Evolutionary conservation across 805 yeast species (phyloP), one percentile per base, ranked within the genome.

Genomic region (Ogataea chonburiensis): DNA sequence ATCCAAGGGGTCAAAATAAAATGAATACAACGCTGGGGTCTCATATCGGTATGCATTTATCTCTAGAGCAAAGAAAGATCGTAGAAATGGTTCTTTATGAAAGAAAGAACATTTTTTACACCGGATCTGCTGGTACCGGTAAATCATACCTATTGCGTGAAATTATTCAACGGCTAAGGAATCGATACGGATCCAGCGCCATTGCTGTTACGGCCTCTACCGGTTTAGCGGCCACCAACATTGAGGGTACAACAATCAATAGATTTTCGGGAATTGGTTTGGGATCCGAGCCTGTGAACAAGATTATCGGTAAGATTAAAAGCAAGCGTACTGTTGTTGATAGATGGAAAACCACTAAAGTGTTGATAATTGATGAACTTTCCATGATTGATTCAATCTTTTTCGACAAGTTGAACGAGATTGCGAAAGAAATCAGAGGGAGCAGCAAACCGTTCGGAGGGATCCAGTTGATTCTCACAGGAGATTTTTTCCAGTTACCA

Each of bases 401-500:
- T 31, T 73, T 93, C 44, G 83, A 82, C 30, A 87, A 87, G 52
- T 66, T 93, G 33, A 84, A 87, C 42, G 63, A 55, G 8, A 61
- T 91, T 23, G 97, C 93, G 0, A 70, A 81, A 46, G 52, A 50
- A 1, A 34, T 82, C 3, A 70, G 81, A 24, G 66, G 61, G 15
- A 60, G 47, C 16, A 57, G 65, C 10, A 47, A 46, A 31, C 96
- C 97, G 0, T 93, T 93, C 68, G 98, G 98, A 5, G 98, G 98
- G 0, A 81, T 93, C 28, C 98, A 93, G 53, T 49, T 93, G 11
- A 76, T 93, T 9, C 61, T 89, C 22, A 83, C 95, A 4, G 98
- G 98, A n/a, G 98, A 93, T 62, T 89, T 91, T 56, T 89, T 83
- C 60, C 98, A 93, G 63, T 68, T 93, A 28, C 98, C 98, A 1